These are phyloP conservation scores for Dioscorea alata DNA, from an alignment of 106 monocot genomes.

Conservation along the genomic window DNA sequence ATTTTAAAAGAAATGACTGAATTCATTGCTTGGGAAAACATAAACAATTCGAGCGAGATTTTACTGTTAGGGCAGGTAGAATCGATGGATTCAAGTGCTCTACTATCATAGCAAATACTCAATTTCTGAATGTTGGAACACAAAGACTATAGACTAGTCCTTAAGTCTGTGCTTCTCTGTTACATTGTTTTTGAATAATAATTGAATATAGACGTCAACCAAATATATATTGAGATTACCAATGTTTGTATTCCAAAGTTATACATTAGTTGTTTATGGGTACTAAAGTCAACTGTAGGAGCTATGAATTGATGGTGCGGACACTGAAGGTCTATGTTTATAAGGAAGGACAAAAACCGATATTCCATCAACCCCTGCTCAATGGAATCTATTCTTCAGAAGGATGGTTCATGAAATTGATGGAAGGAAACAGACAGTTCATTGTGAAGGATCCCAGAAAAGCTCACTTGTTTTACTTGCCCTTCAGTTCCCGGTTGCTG, in stretches of 20 bases:
- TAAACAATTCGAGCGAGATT: no score
- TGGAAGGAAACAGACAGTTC: constrained; percentile 44
- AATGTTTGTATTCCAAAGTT: background rate
- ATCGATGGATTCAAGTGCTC: no score
- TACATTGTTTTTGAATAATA: background rate
- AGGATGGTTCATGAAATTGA: constrained; percentile 75
- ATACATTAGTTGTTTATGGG: no score
- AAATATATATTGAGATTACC: background rate
- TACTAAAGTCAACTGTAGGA: constrained; percentile 26
- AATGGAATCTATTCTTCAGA: constrained; percentile 79
- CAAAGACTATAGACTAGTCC: no score
- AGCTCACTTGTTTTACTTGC: constrained; percentile 74
- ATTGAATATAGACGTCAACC: background rate
- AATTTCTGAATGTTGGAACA: no score
- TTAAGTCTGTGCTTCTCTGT: no score
- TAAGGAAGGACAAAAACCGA: constrained; percentile 51
- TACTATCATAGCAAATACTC: no score
- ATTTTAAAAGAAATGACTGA: no score
- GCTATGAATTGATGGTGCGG: constrained; percentile 76
- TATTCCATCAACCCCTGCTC: constrained; percentile 52
- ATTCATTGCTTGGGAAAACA: no score
- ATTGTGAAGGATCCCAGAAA: constrained; percentile 39
- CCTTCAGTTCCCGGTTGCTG: constrained; percentile 45
- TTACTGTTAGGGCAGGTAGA: no score
- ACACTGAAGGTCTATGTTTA: constrained; percentile 74